Evolutionary conservation across 169 alveolate genomes (phyloP).

Genomic region (Plasmodium adleri): DNA sequence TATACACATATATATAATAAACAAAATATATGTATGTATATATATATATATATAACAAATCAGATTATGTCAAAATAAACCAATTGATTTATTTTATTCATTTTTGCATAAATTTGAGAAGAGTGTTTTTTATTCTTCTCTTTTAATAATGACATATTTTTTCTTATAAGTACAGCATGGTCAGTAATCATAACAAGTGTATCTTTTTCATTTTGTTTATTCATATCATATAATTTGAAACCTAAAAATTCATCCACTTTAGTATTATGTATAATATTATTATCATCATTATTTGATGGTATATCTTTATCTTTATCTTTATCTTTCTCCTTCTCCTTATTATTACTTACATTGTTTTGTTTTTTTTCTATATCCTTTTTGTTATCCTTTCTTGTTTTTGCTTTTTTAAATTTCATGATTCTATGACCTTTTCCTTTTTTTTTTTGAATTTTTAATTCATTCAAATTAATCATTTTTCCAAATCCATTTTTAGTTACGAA

Average conservation of each 20-base stretch:
- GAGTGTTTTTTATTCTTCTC: constrained; percentile 69
- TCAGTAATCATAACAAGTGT: constrained; percentile 68
- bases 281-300: not conserved
- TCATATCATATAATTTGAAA: constrained; percentile 50
- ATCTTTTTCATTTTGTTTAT: constrained; percentile 58
- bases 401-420: constrained; percentile 65
- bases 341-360: not conserved
- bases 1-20: not conserved
- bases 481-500: constrained; percentile 57
- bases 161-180: constrained; percentile 74
- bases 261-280: not conserved
- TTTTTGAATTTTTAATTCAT: constrained; percentile 60
- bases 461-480: constrained; percentile 68
- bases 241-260: constrained; percentile 64
- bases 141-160: constrained; percentile 64
- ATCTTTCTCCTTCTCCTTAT: not conserved
- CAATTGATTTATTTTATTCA: constrained; percentile 51
- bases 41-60: not conserved
- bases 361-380: not conserved
- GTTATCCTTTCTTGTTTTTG: not conserved
- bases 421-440: constrained; percentile 67
- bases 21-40: not conserved
- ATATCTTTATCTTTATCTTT: not conserved
- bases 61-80: constrained; percentile 61
- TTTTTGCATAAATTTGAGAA: constrained; percentile 71